Percentiles rank a stretch among this genome's conserved stretches.
phyloP scores from a whole-genome alignment of 1,139 yeast genomes.

The Blastobotrys apis region DNA sequence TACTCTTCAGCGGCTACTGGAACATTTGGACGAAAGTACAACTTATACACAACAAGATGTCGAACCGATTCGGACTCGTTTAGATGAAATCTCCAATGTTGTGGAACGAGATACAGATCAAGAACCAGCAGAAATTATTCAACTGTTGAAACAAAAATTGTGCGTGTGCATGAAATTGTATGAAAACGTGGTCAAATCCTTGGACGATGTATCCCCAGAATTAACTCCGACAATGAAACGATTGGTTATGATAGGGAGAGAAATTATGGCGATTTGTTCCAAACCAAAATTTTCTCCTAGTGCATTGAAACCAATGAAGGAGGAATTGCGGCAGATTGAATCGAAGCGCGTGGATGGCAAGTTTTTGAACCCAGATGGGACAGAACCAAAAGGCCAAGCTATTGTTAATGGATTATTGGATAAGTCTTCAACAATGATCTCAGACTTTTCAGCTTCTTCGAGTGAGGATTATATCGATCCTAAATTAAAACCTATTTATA shows the following conservation, averaged over 20 bases:
- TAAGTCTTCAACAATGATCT: constrained; percentile 71
- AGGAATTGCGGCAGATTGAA: constrained; percentile 43
- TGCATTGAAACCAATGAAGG: constrained; percentile 36
- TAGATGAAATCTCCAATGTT: constrained; percentile 62
- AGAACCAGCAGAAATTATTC: constrained; percentile 32
- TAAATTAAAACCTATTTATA: constrained; percentile 47
- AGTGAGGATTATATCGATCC: constrained; percentile 50
- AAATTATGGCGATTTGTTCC: constrained; percentile 48
- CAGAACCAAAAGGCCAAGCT: constrained; percentile 48
- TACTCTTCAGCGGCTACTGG: constrained; percentile 76
- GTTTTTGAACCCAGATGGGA: constrained; percentile 36
- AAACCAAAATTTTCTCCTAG: constrained; percentile 35
- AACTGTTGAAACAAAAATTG: constrained; percentile 30
- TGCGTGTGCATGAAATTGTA: constrained; percentile 28
- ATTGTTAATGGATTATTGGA: constrained; percentile 50
- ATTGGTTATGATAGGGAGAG: constrained; percentile 50
- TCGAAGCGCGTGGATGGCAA: constrained; percentile 43
- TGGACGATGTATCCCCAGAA: constrained; percentile 34
- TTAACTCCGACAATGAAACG: constrained; percentile 34
- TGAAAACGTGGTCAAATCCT: constrained; percentile 26
- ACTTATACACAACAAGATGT: constrained; percentile 83
- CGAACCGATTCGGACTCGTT: constrained; percentile 64
- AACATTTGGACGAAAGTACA: constrained; percentile 73
- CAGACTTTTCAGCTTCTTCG: constrained; percentile 58
- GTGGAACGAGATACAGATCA: constrained; percentile 37